Base-by-base conservation (phyloP, 1,284 basidiomycete genomes). In the Sanghuangporus sanghuang region DNA sequence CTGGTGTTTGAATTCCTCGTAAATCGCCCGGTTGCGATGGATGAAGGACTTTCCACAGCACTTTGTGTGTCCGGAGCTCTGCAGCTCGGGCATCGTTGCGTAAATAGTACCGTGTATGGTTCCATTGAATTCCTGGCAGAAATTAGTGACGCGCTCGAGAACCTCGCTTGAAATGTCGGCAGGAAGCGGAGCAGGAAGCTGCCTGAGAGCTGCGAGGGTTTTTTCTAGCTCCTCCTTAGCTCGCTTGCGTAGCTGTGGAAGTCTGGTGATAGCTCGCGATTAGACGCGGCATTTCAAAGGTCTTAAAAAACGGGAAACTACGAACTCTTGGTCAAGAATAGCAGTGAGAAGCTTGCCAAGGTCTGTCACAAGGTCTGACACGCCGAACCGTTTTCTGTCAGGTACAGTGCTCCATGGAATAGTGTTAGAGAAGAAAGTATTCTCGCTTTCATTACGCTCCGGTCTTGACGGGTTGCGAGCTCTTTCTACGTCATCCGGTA, bases 401-500 rank as follows among this genome's bases (percentile, higher is more conserved):
- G 67, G 23, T 2, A 84, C 74, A 0, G 68, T 70, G 21, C 69
- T 76, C 87, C 87, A 89, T 0, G 86, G 86, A 0, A 69, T 7
- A 0, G 74, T 83, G 0, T 64, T 71, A 11, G 76, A 70, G 67
- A 89, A 89, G 67, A 81, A 88, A 0, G 74, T 63, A 0, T 69
- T 58, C 16, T 83, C 82, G 0, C 73, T 70, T 4, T 64, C 66
- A 50, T 84, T 78, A 0, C 81, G 77, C 16, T 76, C 77, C 0
- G 70, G 60, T 6, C 73, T 71, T 0, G 78, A 73, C 4, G 81
- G 72, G 0, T 73, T 72, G 7, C 70, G 68, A 9, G 69, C 68
- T 0, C 87, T 79, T 64, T 86, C 82, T 2, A 72, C 76, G 66
- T 88, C 86, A 62, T 86, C 80, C 0, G 85, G 83, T n/a, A 87